Percentiles rank a stretch among this genome's conserved stretches.
Conservation (phyloP, 495 filamentous ascomycete species). For the Astrothelium macrocarpum region DNA sequence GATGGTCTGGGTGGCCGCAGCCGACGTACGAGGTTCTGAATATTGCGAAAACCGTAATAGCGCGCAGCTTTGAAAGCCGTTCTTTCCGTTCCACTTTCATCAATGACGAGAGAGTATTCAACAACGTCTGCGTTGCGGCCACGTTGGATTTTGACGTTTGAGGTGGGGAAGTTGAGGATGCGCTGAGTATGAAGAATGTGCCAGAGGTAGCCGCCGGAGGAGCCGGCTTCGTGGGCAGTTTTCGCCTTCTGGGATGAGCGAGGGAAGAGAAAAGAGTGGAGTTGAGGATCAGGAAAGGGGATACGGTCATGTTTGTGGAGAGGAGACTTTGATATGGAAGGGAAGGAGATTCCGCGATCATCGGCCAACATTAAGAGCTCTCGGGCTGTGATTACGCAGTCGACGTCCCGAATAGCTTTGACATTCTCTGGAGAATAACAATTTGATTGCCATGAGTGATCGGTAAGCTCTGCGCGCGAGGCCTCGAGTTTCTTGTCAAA, state of each 20-base stretch:
- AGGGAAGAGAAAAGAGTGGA: conserved; percentile 65
- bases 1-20: conserved; percentile 69
- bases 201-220: conserved; percentile 81
- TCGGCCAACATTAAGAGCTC: conserved; percentile 84
- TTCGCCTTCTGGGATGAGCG: conserved; percentile 18
- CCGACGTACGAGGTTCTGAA: conserved; percentile 87
- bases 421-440: conserved; percentile 13
- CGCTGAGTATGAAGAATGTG: conserved; percentile 68
- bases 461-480: conserved; percentile 83
- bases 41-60: conserved; percentile 95
- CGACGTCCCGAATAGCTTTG: conserved; percentile 69
- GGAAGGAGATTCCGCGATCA: conserved; percentile 63
- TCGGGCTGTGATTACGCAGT: conserved; percentile 93
- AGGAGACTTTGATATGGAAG: conserved; percentile 51
- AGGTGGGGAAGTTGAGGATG: conserved; percentile 51
- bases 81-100: conserved; percentile 36
- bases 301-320: conserved; percentile 29
- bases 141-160: conserved; percentile 53
- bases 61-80: conserved; percentile 69
- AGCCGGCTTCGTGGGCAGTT: conserved; percentile 41
- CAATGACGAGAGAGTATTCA: conserved; percentile 58
- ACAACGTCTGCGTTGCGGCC: conserved; percentile 86
- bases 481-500: conserved; percentile 99
- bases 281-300: conserved; percentile 56
- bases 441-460: conserved; percentile 53